These are phyloP conservation scores for Apiospora koreana DNA, from an alignment of 2,329 filamentous ascomycete genomes.

Conservation along the genomic window DNA sequence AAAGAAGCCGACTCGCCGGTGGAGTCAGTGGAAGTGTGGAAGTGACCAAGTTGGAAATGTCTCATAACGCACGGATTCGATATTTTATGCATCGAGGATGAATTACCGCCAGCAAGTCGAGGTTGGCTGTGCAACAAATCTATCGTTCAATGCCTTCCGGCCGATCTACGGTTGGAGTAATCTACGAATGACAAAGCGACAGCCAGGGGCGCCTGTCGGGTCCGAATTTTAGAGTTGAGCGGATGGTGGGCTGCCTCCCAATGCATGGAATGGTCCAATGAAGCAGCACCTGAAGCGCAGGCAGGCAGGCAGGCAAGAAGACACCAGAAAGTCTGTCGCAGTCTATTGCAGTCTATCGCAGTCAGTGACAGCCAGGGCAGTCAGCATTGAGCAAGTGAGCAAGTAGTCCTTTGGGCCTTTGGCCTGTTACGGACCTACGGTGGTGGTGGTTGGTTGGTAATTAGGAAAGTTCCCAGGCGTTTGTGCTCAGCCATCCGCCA, in stretches of 20 bases:
- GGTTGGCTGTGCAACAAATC: background rate
- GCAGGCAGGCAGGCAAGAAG: too few relatives aligned
- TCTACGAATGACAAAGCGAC: background rate
- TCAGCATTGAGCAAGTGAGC: background rate
- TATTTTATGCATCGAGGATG: background rate
- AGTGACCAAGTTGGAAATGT: constrained; percentile 2
- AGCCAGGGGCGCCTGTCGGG: background rate
- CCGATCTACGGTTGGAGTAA: background rate
- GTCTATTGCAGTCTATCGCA: background rate
- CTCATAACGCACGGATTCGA: background rate
- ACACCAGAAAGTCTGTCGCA: background rate
- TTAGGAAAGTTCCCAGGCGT: background rate
- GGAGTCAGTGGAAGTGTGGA: background rate
- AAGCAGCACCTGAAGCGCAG: background rate
- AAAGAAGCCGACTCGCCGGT: background rate
- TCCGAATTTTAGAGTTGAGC: constrained; percentile 4
- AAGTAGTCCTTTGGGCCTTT: background rate
- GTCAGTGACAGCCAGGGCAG: background rate
- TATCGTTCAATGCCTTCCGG: background rate
- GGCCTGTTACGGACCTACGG: too few relatives aligned
- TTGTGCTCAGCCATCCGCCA: constrained; percentile 5
- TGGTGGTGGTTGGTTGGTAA: background rate
- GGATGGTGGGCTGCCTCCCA: constrained; percentile 1
- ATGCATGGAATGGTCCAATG: background rate
- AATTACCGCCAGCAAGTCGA: background rate